Base-by-base conservation (phyloP, 83 land plant genomes). In the Picea mariana region DNA sequence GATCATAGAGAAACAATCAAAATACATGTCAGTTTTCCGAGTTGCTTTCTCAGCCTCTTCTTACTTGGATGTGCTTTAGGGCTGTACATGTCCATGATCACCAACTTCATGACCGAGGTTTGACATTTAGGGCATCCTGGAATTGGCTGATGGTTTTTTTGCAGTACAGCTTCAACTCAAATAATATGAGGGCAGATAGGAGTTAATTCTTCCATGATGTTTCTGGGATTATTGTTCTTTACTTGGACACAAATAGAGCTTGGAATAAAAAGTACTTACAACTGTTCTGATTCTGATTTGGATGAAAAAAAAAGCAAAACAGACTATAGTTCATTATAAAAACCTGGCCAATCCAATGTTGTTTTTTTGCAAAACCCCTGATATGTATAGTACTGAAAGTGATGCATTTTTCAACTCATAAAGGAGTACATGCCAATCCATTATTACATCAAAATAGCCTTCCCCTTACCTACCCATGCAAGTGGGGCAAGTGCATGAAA, bases 41-140 rank as follows among this genome's bases (percentile, higher is more conserved):
- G 55, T 71, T 42, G 23, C 75, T 38, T 40, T 71, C 62, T 52
- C 79, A 77, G 9, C 31, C 16, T 77, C 38, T 49, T 77, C 27
- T 55, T 52, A 15, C 79, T 58, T 77, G 60, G 62, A 77, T 47
- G 79, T 77, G 79, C 40, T 38, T 38, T 38, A 38, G 0, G 40
- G 40, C 5, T 38, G 40, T 38, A 38, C 62, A 52, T 77, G 79
- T 52, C 44, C 62, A 77, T 77, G 42, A 71, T 42, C 21, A 42
- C 75, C 75, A 71, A 71, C 75, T 71, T 71, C 75, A 71, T 71
- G 75, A 47, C 55, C 4, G 75, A 71, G 75, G 75, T 71, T 71
- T 71, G 75, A 42, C 52, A 47, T 71, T 40, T 71, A 71, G 24
- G 75, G 75, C 5, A 3, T 71, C 24, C 49, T 71, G 75, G 49